Evolutionary conservation across 139 green algal species (phyloP), one percentile per base, ranked within the genome.

Genomic region (Pseudopediastrum boryanum): DNA sequence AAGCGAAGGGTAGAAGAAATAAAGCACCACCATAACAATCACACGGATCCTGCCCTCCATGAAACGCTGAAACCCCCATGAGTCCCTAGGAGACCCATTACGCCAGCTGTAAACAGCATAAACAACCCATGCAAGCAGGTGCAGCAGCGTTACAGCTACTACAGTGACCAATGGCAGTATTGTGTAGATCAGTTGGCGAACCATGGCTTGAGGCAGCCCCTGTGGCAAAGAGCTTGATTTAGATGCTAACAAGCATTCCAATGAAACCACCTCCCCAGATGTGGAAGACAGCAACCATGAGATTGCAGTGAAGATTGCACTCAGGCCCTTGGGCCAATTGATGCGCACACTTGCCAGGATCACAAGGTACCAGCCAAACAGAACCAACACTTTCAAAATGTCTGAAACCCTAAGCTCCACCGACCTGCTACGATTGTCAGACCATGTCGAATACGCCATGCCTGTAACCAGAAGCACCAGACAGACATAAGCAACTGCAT

Each of bases 321-420:
- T 59, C 25, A 74, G n/a, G 4, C 43, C 29, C 23, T 56, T 3
- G 13, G 66, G 66, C 66, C 66, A 74, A 13, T 56, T 43, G 2
- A 74, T 43, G 1, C 12, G 48, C 8, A 16, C 23, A 2, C 27
- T 38, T 13, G 43, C 42, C 25, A 74, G 42, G 6, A 74, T 27
- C 10, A 59, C 7, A 29, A 46, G 13, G 19, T 61, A 61, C 42
- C 58, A 27, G 7, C 56, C 12, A 29, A 44, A 74, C n/a, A 74
- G 66, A 27, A 74, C 66, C 4, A 74, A 2, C 4, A 58, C 41
- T 13, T 74, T 74, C 27, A 74, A 27, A 13, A 16, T 19, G 33
- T 74, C 66, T 42, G 66, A 74, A 27, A 74, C 66, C 10, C 66
- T 42, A 10, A 59, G 43, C 66, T 58, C 42, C 16, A 31, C 25